phyloP scores from a whole-genome alignment of 2,329 filamentous ascomycete species.

The Pleomassaria siparia region DNA sequence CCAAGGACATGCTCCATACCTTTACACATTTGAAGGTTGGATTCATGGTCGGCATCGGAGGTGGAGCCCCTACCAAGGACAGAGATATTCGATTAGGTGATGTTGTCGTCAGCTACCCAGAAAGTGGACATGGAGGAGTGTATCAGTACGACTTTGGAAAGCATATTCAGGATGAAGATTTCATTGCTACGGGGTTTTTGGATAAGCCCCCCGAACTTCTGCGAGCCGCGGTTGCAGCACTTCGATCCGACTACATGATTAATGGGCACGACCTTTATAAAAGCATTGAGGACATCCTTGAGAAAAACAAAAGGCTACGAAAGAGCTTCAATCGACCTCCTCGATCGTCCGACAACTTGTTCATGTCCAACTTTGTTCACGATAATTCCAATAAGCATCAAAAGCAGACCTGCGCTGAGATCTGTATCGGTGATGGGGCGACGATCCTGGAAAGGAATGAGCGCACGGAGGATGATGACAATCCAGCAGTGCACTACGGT shows the following conservation, averaged over 20 bases:
- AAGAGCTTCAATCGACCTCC: constrained; percentile 27
- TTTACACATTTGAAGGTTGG: constrained; percentile 18
- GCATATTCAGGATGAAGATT: constrained; percentile 13
- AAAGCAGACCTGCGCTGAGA: background rate
- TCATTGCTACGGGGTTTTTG: constrained; percentile 14
- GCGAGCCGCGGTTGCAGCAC: constrained; percentile 17
- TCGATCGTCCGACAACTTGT: constrained; percentile 28
- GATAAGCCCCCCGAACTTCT: constrained; percentile 17
- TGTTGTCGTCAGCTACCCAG: constrained; percentile 28
- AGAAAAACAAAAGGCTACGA: constrained; percentile 24
- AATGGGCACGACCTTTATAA: constrained; percentile 12
- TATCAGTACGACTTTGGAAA: constrained; percentile 35
- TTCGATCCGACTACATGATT: constrained; percentile 17
- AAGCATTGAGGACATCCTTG: constrained; percentile 18
- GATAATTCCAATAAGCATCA: too few species aligned
- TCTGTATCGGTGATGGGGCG: background rate
- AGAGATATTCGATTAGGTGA: constrained; percentile 42
- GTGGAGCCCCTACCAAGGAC: constrained; percentile 13
- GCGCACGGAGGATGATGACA: background rate
- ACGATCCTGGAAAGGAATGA: background rate
- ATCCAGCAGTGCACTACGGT: constrained; percentile 2
- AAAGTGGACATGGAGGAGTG: constrained; percentile 18
- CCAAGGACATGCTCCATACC: constrained; percentile 10
- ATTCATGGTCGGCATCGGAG: constrained; percentile 23
- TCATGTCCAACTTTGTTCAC: constrained; percentile 4